Base-by-base conservation (phyloP, 495 filamentous ascomycete genomes). In the Neurospora sp. region DNA sequence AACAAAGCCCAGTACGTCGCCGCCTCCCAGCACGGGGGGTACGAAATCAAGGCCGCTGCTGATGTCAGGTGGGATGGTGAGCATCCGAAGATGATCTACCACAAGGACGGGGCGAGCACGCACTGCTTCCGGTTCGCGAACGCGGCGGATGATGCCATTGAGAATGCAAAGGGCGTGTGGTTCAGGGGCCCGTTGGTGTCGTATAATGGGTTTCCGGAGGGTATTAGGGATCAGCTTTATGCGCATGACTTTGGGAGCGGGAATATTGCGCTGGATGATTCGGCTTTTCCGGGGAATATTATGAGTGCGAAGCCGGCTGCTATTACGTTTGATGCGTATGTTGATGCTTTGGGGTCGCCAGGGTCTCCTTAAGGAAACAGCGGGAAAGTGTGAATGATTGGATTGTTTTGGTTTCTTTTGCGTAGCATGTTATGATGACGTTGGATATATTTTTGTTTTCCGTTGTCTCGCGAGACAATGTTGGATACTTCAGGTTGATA, bases 81-180 rank as follows among this genome's bases (percentile, higher is more conserved):
- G 5, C 83, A 84, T 72, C 81, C 84, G 20, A 85, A 84, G 75
- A 73, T 82, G 35, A 78, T 86, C 12, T 86, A 84, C 72, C 80
- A 86, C 77, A 86, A 85, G 75, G 83, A 84, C 54, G 84, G 83
- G 0, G 66, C 75, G 5, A 71, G 74, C 71, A 84, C 84, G 9
- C 83, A 86, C 38, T 77, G 77, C 39, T 84, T 86, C 76, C 83
- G 83, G 14, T 84, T 84, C 59, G 83, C 76, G 42, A 77, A 83
- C 27, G 71, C 75, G 3, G 75, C 70, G 16, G 84, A 85, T 12
- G 83, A 84, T 7, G 71, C 70, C 10, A 78, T 83, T 54, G 84
- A 86, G 76, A 86, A 86, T 59, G 77, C 76, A 38, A 79, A 77
- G 18, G 81, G 83, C 0, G 72, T 72, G 23, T 86, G 83, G 84